Evolutionary conservation across 2,329 filamentous ascomycete species (phyloP).

Genomic region (Epichloe sibirici): DNA sequence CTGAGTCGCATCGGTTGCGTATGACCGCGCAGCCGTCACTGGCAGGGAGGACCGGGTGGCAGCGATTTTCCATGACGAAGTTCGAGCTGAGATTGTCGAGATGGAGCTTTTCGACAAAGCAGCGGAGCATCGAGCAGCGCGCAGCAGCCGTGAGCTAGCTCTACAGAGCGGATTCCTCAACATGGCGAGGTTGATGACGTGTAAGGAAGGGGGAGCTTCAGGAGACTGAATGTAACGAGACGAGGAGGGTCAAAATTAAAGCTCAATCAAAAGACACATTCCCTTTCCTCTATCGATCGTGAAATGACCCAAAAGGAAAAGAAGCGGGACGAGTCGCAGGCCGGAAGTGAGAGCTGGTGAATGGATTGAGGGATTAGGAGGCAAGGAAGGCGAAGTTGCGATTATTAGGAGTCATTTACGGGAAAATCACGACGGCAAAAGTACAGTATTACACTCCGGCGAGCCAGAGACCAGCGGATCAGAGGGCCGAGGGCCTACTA

Average conservation of each 20-base stretch:
- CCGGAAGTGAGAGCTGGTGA: slow-evolving; percentile 7
- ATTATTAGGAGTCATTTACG: not conserved
- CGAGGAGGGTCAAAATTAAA: slow-evolving; percentile 10
- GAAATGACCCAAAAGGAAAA: slow-evolving; percentile 22
- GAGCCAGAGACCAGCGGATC: not conserved
- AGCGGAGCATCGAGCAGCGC: slow-evolving; percentile 36
- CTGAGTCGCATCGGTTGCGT: slow-evolving; percentile 40
- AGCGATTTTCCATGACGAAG: slow-evolving; percentile 32
- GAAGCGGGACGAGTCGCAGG: slow-evolving; percentile 37
- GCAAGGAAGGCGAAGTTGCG: slow-evolving; percentile 3
- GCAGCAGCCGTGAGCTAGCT: slow-evolving; percentile 52
- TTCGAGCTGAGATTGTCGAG: slow-evolving; percentile 26
- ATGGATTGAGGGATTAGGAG: slow-evolving; percentile 6
- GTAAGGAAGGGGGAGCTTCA: not conserved
- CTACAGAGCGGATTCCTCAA: slow-evolving; percentile 56
- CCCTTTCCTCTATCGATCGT: slow-evolving; percentile 20
- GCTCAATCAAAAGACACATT: slow-evolving; percentile 16
- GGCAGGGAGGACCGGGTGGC: slow-evolving; percentile 37
- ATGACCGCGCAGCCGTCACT: slow-evolving; percentile 36
- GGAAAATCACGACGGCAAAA: slow-evolving; percentile 5
- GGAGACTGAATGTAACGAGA: slow-evolving; percentile 6
- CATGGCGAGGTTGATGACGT: slow-evolving; percentile 38
- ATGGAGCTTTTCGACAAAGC: slow-evolving; percentile 28
- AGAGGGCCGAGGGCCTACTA: too few relatives aligned
- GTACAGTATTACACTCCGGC: not conserved